Conservation (phyloP, 805 yeast genomes). For the Candida maris region DNA sequence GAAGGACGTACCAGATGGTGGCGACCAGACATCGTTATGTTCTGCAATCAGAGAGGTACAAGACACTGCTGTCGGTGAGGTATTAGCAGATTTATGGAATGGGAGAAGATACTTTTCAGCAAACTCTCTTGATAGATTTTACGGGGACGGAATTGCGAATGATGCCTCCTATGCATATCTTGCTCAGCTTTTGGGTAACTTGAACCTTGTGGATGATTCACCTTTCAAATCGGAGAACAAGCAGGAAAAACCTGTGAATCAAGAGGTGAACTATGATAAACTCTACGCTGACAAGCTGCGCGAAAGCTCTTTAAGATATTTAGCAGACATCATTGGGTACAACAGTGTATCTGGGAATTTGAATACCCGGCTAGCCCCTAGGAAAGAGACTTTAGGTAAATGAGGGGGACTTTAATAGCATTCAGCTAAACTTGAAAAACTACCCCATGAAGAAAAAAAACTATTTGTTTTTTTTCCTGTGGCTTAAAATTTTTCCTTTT, state of each 20-base stretch:
- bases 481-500: too few species aligned
- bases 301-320: constrained; percentile 35
- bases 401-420: too few species aligned
- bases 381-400: too few species aligned
- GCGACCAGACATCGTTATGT: constrained; percentile 23
- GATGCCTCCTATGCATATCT: constrained; percentile 45
- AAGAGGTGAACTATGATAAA: constrained; percentile 23
- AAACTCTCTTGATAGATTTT: constrained; percentile 11
- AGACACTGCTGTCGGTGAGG: constrained; percentile 20
- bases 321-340: constrained; percentile 31
- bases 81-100: constrained; percentile 13
- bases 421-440: too few species aligned
- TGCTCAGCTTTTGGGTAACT: constrained; percentile 30
- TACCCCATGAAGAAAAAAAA: too few species aligned
- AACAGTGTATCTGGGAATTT: too few species aligned
- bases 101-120: constrained; percentile 12
- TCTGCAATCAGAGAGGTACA: constrained; percentile 24
- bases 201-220: background rate
- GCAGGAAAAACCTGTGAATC: constrained; percentile 1
- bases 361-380: too few species aligned
- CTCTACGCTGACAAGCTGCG: constrained; percentile 20
- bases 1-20: constrained; percentile 1
- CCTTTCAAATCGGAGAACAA: background rate
- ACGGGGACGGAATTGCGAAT: constrained; percentile 14
- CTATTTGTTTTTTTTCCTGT: too few species aligned